Evolutionary conservation across 805 yeast species (phyloP), one percentile per base, ranked within the genome.

Genomic region (Huiozyma naganishii): DNA sequence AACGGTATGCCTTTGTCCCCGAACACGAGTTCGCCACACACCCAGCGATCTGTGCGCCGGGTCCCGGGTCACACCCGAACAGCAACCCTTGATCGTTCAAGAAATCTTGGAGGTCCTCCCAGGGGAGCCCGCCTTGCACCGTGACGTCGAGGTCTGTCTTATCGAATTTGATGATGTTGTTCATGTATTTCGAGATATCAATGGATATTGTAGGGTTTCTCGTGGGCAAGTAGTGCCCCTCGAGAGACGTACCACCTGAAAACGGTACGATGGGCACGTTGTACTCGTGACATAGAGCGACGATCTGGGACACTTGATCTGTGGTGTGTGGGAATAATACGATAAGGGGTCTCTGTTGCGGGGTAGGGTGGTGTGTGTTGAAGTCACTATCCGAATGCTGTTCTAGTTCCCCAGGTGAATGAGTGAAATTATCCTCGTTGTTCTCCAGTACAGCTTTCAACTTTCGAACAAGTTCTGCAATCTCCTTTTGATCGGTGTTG

Each of bases 1-100:
- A 83, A 41, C 85, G 62, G 27, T 79, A 77, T 27, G 90, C 89
- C 52, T 83, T 80, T 3, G 90, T 80, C 6, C 94, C 94, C 0
- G 89, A 81, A 46, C 90, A 83, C 30, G 82, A 79, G 27, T 85
- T 82, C 7, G 80, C 82, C 38, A 79, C 76, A 77, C 82, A 80
- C 5, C 94, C 94, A 35, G 86, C 84, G 45, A 84, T 78, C 48
- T 79, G 71, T 1, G 90, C 92, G 43, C 87, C 87, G 23, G 90
- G 88, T 39, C 89, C 89, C 0, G 78, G 78, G 58, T 83, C 90
- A 11, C 83, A 83, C 0, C 92, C 92, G 57, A 84, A 80, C 56
- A 84, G 53, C 17, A 80, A 59, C 0, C 74, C 74, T 41, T 71
- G 55, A 6, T 73, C 73, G 6, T 55, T 58, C 42, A 79, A 53